A percentile compares a stretch with the other conserved stretches of the same genome.
phyloP scores from a whole-genome alignment of 1,284 basidiomycete species.

The Xanthoconium separans region DNA sequence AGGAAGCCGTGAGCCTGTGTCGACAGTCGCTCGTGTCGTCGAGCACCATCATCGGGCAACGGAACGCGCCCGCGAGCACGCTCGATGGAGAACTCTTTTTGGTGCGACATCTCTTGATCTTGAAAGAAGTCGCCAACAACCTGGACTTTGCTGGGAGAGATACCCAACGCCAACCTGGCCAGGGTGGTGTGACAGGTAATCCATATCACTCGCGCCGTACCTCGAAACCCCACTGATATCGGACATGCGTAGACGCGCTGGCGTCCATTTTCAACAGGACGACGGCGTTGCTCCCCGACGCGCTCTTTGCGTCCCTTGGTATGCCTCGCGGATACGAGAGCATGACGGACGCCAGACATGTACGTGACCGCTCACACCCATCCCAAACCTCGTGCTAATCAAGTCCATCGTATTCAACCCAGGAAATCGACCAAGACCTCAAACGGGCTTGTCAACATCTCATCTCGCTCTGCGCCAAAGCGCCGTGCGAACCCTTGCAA shows the following conservation, averaged over 20 bases:
- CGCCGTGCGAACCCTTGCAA: conserved; percentile 53
- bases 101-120: conserved; percentile 83
- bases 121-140: conserved; percentile 85
- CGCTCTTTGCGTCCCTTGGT: conserved; percentile 64
- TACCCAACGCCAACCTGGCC: conserved; percentile 35
- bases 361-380: conserved; percentile 36
- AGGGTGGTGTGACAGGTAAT: conserved; percentile 55
- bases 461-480: conserved; percentile 62
- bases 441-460: conserved; percentile 81
- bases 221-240: conserved; percentile 4
- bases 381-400: not conserved
- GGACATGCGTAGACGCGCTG: conserved; percentile 57
- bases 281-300: conserved; percentile 67
- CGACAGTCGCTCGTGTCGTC: conserved; percentile 75
- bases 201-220: not conserved
- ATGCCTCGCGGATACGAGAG: conserved; percentile 56
- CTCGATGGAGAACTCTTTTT: conserved; percentile 83
- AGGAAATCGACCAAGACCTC: conserved; percentile 84
- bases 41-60: conserved; percentile 59
- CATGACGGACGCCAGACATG: conserved; percentile 62
- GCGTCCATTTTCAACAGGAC: conserved; percentile 73
- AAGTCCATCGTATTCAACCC: conserved; percentile 2
- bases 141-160: conserved; percentile 63
- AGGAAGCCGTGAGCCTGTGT: conserved; percentile 84
- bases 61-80: conserved; percentile 42